A percentile compares a stretch with the other conserved stretches of the same genome.
phyloP scores from a whole-genome alignment of 2,329 filamentous ascomycete species.

The Colletotrichum liriopes region DNA sequence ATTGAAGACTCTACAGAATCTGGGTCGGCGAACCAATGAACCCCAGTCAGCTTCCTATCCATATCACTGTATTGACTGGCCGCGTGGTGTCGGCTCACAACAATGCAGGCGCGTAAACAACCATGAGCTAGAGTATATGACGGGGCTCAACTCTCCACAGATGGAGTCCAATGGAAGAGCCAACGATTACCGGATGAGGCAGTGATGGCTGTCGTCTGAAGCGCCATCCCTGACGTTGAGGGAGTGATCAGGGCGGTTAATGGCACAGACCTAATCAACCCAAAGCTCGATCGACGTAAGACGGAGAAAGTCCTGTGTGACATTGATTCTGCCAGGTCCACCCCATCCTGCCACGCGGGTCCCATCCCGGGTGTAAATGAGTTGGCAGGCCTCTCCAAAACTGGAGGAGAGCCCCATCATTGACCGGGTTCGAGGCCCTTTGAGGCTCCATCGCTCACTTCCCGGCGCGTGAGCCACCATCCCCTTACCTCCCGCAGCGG shows the following conservation, averaged over 20 bases:
- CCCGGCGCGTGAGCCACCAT: neutral
- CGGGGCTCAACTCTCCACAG: constrained; percentile 28
- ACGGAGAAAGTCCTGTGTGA: constrained; percentile 33
- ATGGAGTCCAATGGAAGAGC: constrained; percentile 14
- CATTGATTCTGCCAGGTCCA: constrained; percentile 34
- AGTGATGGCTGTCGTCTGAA: constrained; percentile 27
- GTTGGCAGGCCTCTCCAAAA: constrained; percentile 14
- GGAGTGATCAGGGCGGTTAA: constrained; percentile 15
- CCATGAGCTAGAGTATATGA: constrained; percentile 27
- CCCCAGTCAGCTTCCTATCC: constrained; percentile 3
- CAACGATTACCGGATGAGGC: constrained; percentile 27
- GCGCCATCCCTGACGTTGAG: neutral
- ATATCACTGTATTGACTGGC: constrained; percentile 11
- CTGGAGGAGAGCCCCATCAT: constrained; percentile 3
- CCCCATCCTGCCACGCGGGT: constrained; percentile 13
- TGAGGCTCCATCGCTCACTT: constrained; percentile 12
- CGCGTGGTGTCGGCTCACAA: constrained; percentile 23
- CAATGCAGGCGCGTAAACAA: constrained; percentile 23
- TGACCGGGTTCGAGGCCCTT: neutral
- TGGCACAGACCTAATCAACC: constrained; percentile 35
- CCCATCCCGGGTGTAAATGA: neutral
- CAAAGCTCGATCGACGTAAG: constrained; percentile 34
- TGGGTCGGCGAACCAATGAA: constrained; percentile 5
- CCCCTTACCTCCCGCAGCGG: constrained; percentile 14
- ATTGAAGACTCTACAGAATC: constrained; percentile 4